Evolutionary conservation across 1,284 basidiomycete species (phyloP).

Genomic region (Sporisorium reilianum): DNA sequence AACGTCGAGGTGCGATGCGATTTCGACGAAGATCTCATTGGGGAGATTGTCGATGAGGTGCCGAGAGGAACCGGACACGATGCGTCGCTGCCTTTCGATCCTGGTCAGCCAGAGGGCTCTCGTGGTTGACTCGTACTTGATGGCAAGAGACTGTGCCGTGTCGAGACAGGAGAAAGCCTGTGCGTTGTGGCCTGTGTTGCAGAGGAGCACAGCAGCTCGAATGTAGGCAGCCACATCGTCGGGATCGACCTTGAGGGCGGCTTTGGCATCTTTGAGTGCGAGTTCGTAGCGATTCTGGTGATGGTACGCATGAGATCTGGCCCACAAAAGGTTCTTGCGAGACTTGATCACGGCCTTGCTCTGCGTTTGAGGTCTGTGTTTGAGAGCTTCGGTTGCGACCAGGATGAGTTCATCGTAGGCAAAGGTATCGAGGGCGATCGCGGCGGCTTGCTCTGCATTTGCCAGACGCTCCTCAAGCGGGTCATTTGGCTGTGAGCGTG

Average conservation of each 20-base stretch:
- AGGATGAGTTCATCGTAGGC: slow-evolving; percentile 31
- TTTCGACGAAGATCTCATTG: slow-evolving; percentile 16
- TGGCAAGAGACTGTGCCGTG: slow-evolving; percentile 6
- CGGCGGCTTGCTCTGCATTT: slow-evolving; percentile 17
- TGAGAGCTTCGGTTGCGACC: slow-evolving; percentile 19
- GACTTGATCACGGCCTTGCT: slow-evolving; percentile 27
- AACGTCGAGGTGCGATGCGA: slow-evolving; percentile 13
- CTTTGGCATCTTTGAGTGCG: slow-evolving; percentile 35
- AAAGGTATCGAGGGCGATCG: slow-evolving; percentile 8
- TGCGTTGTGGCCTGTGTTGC: slow-evolving; percentile 5
- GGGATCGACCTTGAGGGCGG: slow-evolving; percentile 39
- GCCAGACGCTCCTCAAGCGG: slow-evolving; percentile 11
- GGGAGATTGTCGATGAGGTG: slow-evolving; percentile 14
- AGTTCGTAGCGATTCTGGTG: slow-evolving; percentile 10
- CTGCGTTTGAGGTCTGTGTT: background rate
- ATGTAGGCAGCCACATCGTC: slow-evolving; percentile 23
- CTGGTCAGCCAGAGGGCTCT: slow-evolving; percentile 10
- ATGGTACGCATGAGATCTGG: slow-evolving; percentile 29
- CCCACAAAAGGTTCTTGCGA: slow-evolving; percentile 41
- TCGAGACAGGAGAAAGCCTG: slow-evolving; percentile 32
- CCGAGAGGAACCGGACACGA: background rate
- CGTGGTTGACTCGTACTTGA: slow-evolving; percentile 3
- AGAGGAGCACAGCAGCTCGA: slow-evolving; percentile 28
- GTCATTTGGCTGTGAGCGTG: background rate
- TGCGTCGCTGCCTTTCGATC: slow-evolving; percentile 24